Conservation (phyloP, 306 rosid genomes). For the Castanea sativa region DNA sequence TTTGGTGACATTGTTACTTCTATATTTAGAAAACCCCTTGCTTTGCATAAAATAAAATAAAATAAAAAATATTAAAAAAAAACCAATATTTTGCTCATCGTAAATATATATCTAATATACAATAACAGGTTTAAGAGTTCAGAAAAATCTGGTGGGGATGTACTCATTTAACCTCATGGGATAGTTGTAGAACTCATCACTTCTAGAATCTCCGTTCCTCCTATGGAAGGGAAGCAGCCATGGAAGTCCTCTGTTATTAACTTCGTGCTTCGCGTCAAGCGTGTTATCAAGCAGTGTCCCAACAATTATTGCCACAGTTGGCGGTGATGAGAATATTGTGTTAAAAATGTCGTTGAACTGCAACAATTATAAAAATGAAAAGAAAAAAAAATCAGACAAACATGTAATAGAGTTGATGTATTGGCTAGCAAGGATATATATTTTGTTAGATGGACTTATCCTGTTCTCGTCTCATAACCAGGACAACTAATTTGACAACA, state of each 20-base stretch:
- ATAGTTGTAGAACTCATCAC: conserved; percentile 65
- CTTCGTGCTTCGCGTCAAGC: conserved; percentile 46
- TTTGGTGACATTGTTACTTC: no score
- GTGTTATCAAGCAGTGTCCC: conserved; percentile 85
- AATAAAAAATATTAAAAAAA: not conserved
- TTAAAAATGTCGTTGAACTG: conserved; percentile 88
- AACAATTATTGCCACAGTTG: conserved; percentile 76
- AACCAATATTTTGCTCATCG: not conserved
- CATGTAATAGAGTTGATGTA: not conserved
- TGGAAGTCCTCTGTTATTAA: conserved; percentile 66
- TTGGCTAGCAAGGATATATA: no score
- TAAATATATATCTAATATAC: conserved; percentile 6
- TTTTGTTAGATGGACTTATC: no score
- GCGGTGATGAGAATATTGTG: conserved; percentile 86
- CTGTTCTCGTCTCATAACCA: no score
- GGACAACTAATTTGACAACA: no score
- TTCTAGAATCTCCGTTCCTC: conserved; percentile 75
- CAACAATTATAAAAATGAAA: conserved; percentile 10
- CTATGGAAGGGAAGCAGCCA: conserved; percentile 88
- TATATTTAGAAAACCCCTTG: not conserved
- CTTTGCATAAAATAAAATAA: not conserved
- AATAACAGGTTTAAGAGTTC: conserved; percentile 5
- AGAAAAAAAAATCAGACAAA: conserved; percentile 1
- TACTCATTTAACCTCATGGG: conserved; percentile 65
- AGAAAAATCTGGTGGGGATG: conserved; percentile 64